phyloP scores from a whole-genome alignment of 352 stramenopile genomes.

The Proteromonas lacertae region DNA sequence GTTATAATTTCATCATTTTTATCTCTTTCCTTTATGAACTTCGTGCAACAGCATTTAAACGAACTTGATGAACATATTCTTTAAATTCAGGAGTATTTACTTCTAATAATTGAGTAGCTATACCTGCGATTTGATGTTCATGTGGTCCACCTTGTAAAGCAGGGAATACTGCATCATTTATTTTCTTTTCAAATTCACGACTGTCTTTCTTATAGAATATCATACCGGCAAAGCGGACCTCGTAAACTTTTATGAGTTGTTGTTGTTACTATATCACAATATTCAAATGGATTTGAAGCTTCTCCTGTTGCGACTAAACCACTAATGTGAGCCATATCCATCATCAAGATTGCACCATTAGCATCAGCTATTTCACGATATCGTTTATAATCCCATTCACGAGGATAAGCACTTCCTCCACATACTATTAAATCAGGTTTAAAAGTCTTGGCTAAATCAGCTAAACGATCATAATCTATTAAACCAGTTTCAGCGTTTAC shows the following conservation, averaged over 20 bases:
- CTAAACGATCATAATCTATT: slow-evolving; percentile 87
- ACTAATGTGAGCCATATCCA: slow-evolving; percentile 94
- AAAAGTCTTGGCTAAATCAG: slow-evolving; percentile 57
- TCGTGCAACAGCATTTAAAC: slow-evolving; percentile 65
- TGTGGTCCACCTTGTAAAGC: slow-evolving; percentile 79
- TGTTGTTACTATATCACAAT: slow-evolving; percentile 91
- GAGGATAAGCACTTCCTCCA: slow-evolving; percentile 75
- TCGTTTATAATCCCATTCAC: slow-evolving; percentile 39
- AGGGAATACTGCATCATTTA: slow-evolving; percentile 86
- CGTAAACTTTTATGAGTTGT: slow-evolving; percentile 96
- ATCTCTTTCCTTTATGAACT: too few relatives aligned
- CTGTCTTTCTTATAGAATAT: slow-evolving; percentile 96
- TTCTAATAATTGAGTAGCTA: slow-evolving; percentile 87
- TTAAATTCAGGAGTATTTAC: slow-evolving; percentile 47
- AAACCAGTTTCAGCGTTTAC: slow-evolving; percentile 56
- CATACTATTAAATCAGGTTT: slow-evolving; percentile 85
- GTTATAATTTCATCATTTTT: too few relatives aligned
- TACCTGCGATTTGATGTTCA: slow-evolving; percentile 83
- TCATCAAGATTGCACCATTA: slow-evolving; percentile 81
- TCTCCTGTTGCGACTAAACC: slow-evolving; percentile 77
- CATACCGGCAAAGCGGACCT: slow-evolving; percentile 82
- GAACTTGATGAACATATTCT: slow-evolving; percentile 52
- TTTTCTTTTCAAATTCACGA: slow-evolving; percentile 46
- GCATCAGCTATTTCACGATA: slow-evolving; percentile 84
- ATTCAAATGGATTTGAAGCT: slow-evolving; percentile 68